phyloP scores from a whole-genome alignment of 306 rosid species.

The Acacia crassicarpa region DNA sequence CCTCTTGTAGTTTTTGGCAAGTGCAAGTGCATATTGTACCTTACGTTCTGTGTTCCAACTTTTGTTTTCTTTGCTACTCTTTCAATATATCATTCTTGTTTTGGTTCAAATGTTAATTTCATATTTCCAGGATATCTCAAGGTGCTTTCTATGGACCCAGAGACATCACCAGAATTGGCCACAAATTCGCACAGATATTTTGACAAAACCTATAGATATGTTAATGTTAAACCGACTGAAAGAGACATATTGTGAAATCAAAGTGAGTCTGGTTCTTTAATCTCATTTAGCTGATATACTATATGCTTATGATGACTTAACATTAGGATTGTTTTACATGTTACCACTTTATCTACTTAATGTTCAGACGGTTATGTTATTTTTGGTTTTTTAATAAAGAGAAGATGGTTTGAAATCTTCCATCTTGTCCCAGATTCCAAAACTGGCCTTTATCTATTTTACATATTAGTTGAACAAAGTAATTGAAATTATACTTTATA shows the following conservation, averaged over 20 bases:
- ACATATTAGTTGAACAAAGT: background rate
- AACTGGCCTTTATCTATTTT: background rate
- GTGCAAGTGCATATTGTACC: background rate
- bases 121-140: constrained; percentile 80
- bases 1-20: constrained; percentile 15
- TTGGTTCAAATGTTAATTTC: background rate
- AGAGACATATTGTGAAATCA: constrained; percentile 87
- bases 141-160: constrained; percentile 94
- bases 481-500: background rate
- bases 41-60: background rate
- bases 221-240: constrained; percentile 82
- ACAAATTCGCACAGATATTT: constrained; percentile 81
- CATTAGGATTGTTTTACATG: background rate
- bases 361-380: background rate
- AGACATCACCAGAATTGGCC: constrained; percentile 99
- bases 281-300: constrained; percentile 4
- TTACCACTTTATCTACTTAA: background rate
- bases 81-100: background rate
- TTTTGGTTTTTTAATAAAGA: background rate
- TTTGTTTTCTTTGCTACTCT: constrained; percentile 16
- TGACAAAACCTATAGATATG: constrained; percentile 80
- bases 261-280: constrained; percentile 54
- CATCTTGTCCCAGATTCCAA: background rate
- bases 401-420: background rate
- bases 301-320: background rate